Conservation (phyloP, 2,329 filamentous ascomycete genomes). For the Blastomyces emzantsi region DNA sequence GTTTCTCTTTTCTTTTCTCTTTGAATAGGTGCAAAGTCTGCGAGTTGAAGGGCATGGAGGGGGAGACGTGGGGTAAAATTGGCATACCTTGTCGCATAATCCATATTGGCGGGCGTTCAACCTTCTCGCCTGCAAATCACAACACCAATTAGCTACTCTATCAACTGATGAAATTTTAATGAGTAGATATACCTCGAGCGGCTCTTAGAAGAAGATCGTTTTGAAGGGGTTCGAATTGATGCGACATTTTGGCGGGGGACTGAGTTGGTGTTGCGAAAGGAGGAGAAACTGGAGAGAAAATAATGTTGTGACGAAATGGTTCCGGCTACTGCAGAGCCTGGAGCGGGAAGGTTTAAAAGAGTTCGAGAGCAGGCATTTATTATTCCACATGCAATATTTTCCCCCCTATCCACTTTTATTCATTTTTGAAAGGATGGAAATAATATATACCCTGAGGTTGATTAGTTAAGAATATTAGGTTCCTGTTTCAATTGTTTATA, state of each 20-base stretch:
- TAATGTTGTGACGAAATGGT: conserved; percentile 3
- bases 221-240: conserved; percentile 66
- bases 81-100: conserved; percentile 90
- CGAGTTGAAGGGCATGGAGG: not conserved
- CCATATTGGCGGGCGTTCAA: conserved; percentile 94
- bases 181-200: conserved; percentile 60
- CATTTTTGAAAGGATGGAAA: not conserved
- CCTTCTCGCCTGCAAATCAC: conserved; percentile 59
- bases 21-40: not conserved
- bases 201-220: conserved; percentile 89
- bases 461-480: not conserved
- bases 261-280: not conserved
- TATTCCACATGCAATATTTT: not conserved
- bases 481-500: not conserved
- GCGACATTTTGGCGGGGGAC: conserved; percentile 13
- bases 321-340: not conserved
- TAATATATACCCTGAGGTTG: not conserved
- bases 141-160: not conserved
- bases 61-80: conserved; percentile 20
- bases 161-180: not conserved
- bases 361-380: not conserved
- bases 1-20: not conserved
- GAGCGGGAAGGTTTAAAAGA: not conserved
- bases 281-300: not conserved
- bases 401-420: not conserved